Evolutionary conservation across 2,329 filamentous ascomycete species (phyloP).

Genomic region (Teratosphaeria viscida): DNA sequence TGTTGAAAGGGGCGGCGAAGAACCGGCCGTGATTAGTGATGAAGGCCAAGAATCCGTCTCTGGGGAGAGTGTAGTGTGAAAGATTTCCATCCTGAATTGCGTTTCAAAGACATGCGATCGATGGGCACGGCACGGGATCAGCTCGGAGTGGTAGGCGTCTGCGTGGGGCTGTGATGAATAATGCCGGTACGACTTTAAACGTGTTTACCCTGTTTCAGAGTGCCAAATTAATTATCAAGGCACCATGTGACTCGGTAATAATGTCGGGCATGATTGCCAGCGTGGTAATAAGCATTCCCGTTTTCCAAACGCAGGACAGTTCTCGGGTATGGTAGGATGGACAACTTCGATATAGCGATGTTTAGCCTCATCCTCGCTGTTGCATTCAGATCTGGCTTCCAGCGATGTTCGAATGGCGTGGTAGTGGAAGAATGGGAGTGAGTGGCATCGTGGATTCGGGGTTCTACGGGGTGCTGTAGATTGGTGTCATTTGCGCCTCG

Average conservation of each 20-base stretch:
- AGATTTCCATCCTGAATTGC: too few species aligned
- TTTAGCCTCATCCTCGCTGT: neutral
- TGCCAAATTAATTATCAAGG: too few species aligned
- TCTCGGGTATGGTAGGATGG: neutral
- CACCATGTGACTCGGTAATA: neutral
- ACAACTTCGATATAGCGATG: neutral
- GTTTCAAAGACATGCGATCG: too few species aligned
- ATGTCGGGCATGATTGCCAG: neutral
- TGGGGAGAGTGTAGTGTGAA: too few species aligned
- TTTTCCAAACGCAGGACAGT: neutral
- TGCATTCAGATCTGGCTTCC: neutral
- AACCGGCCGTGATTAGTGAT: neutral
- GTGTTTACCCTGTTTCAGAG: too few species aligned
- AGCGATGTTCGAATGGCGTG: neutral
- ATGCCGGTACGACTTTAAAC: too few species aligned
- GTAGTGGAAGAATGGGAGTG: too few species aligned
- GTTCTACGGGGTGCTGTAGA: too few species aligned
- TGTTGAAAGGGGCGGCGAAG: neutral
- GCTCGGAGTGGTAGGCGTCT: too few species aligned
- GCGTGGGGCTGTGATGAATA: too few species aligned
- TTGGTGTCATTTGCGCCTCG: neutral
- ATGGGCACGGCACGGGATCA: too few species aligned
- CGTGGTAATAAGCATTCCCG: neutral
- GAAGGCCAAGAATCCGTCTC: neutral
- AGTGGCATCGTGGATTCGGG: neutral